phyloP scores from a whole-genome alignment of 2,329 filamentous ascomycete species.

The Coniella vitis region DNA sequence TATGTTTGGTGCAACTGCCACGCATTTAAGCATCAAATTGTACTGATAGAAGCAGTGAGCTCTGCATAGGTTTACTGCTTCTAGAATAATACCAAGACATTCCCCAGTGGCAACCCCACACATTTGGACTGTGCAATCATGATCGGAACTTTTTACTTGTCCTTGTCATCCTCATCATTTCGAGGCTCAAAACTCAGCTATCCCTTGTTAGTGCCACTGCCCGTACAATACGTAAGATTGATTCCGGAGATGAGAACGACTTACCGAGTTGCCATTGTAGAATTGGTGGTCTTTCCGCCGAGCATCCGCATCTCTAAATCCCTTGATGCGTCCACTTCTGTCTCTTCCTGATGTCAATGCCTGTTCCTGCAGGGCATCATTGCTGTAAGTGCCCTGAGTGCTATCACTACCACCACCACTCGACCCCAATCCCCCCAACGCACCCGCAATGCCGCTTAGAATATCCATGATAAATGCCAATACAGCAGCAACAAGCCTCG shows the following conservation, averaged over 20 bases:
- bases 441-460: conserved; percentile 5
- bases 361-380: neutral
- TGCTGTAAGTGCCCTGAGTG: neutral
- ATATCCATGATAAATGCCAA: conserved; percentile 19
- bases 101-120: neutral
- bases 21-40: no score
- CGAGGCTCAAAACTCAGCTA: conserved; percentile 65
- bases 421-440: conserved; percentile 14
- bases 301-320: conserved; percentile 47
- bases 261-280: conserved; percentile 87
- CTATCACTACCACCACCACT: neutral
- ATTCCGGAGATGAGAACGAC: conserved; percentile 22
- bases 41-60: neutral
- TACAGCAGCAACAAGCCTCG: conserved; percentile 19
- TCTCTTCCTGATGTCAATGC: conserved; percentile 19
- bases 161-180: conserved; percentile 47
- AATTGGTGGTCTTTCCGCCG: conserved; percentile 59
- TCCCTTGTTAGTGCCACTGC: conserved; percentile 21
- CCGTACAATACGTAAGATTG: neutral
- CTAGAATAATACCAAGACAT: conserved; percentile 19
- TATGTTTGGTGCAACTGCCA: neutral
- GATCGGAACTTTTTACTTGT: conserved; percentile 13
- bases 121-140: neutral
- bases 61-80: conserved; percentile 1
- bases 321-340: conserved; percentile 30